Conservation (phyloP, 768 basidiomycete species). For the Lentinula lateritia region DNA sequence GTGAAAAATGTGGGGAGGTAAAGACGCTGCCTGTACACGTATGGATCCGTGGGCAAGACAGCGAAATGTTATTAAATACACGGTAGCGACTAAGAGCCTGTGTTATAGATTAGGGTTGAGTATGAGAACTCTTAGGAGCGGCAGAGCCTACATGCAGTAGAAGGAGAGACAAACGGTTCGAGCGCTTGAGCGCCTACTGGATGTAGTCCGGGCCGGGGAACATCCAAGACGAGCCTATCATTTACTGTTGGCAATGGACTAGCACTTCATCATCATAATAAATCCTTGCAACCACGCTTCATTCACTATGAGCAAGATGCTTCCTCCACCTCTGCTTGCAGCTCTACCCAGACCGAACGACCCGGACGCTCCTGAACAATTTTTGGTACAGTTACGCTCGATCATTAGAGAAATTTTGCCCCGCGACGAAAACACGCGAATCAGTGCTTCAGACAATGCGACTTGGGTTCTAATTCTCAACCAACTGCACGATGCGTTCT, state of each 20-base stretch:
- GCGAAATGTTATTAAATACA: too few relatives aligned
- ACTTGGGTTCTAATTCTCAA: background rate
- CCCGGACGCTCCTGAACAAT: background rate
- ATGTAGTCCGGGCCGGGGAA: too few relatives aligned
- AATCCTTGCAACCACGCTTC: background rate
- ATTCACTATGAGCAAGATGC: background rate
- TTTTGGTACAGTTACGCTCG: background rate
- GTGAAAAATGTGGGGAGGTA: too few relatives aligned
- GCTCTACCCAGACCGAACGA: background rate
- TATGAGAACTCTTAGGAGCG: too few relatives aligned
- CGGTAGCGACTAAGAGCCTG: too few relatives aligned
- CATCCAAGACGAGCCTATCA: too few relatives aligned
- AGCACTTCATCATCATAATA: background rate
- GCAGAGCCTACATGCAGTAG: too few relatives aligned
- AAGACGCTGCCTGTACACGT: too few relatives aligned
- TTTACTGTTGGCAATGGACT: background rate
- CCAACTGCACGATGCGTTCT: background rate
- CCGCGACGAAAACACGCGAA: background rate
- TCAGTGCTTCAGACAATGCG: background rate
- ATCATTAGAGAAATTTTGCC: background rate
- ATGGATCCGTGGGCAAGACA: too few relatives aligned
- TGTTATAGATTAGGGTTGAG: too few relatives aligned
- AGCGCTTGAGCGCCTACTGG: too few relatives aligned
- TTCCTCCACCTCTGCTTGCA: background rate
- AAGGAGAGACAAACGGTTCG: too few relatives aligned